phyloP scores from a whole-genome alignment of 2,329 filamentous ascomycete species.

The Knufia petricola region DNA sequence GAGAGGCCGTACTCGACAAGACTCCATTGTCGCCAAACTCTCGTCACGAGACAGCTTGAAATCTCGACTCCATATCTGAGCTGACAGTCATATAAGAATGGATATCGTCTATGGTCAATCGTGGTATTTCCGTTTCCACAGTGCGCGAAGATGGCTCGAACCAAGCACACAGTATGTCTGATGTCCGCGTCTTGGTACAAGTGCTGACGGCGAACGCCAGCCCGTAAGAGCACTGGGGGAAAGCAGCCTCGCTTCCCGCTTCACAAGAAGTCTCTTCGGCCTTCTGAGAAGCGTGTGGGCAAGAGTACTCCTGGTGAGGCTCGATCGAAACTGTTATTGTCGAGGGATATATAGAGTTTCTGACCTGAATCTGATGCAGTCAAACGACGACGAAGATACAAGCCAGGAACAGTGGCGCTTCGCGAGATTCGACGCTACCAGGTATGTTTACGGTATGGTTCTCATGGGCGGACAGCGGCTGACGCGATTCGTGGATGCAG shows the following conservation, averaged over 20 bases:
- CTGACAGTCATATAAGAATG: constrained; percentile 4
- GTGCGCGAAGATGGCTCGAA: background rate
- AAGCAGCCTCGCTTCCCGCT: constrained; percentile 1
- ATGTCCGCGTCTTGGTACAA: too few relatives aligned
- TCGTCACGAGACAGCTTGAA: constrained; percentile 2
- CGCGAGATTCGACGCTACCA: constrained; percentile 89
- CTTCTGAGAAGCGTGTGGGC: background rate
- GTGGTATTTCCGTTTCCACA: constrained; percentile 1
- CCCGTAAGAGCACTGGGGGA: background rate
- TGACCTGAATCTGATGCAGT: background rate
- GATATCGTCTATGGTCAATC: constrained; percentile 4
- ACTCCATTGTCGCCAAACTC: constrained; percentile 2
- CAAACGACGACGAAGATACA: constrained; percentile 37
- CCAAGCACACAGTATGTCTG: too few relatives aligned
- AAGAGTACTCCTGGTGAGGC: background rate
- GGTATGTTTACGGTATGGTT: constrained; percentile 27
- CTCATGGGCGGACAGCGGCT: background rate
- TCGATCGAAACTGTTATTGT: background rate
- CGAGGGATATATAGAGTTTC: background rate
- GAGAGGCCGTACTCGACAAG: constrained; percentile 3
- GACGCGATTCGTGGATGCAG: background rate
- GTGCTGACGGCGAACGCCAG: background rate
- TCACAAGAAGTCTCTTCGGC: background rate
- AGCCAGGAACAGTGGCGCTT: constrained; percentile 73
- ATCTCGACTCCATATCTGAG: constrained; percentile 3